A percentile compares a stretch with the other conserved stretches of the same genome.
Evolutionary conservation across 1,284 basidiomycete genomes (phyloP).

Genomic region (Schizophyllum commune): DNA sequence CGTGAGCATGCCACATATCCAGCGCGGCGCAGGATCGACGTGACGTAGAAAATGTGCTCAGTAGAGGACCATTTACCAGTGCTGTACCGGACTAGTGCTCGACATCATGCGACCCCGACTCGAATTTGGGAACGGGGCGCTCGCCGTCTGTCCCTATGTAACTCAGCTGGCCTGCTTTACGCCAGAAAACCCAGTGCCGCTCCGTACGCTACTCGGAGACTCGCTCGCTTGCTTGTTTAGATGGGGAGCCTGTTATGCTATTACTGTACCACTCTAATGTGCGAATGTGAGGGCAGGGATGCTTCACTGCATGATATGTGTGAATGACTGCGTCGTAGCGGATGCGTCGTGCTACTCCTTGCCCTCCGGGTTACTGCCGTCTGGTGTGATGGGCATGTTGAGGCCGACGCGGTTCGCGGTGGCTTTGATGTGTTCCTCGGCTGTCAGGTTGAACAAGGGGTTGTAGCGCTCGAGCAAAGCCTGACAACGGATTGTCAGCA

Average conservation of each 20-base stretch:
- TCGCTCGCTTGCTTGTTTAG: too few relatives aligned
- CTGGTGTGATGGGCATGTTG: constrained; percentile 45
- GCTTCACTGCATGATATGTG: neutral
- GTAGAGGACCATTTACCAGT: neutral
- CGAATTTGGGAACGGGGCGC: neutral
- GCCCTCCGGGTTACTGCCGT: neutral
- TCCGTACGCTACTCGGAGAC: too few relatives aligned
- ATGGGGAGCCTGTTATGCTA: too few relatives aligned
- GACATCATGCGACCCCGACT: neutral
- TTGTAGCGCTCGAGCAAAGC: constrained; percentile 74
- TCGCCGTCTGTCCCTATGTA: neutral
- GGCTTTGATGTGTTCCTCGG: constrained; percentile 71
- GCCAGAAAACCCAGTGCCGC: neutral
- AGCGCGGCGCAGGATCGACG: too few relatives aligned
- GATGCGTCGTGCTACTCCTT: neutral
- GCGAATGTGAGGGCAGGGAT: neutral
- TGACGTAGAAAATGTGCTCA: neutral
- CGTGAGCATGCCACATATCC: too few relatives aligned
- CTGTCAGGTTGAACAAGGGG: constrained; percentile 69
- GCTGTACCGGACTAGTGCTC: neutral
- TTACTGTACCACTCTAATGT: too few relatives aligned
- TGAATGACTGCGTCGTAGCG: neutral
- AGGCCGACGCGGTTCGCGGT: constrained; percentile 84
- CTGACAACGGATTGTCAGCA: neutral
- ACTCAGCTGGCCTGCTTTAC: neutral